Evolutionary conservation across 768 basidiomycete species (phyloP), one percentile per base, ranked within the genome.

Genomic region (Kwoniella botswanensis): DNA sequence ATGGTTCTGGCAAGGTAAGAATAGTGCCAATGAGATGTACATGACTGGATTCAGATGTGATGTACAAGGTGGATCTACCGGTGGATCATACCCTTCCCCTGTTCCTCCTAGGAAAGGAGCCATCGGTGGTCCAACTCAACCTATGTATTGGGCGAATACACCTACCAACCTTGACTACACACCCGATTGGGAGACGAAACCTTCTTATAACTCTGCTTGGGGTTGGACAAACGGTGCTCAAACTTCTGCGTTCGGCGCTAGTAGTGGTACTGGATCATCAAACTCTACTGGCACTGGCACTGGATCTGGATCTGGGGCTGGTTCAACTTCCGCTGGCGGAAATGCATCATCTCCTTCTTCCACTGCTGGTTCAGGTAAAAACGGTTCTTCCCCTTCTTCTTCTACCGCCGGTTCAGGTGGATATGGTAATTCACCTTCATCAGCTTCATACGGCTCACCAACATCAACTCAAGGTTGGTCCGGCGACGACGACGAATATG

Each of bases 1-100:
- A 3, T 80, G 77, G 75, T 70, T 73, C 56, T 73, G 74, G 74
- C 58, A 55, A 53, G 75, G 75, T 13, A 65, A 74, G 26, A 75
- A 75, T 56, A 65, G 62, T 29, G 74, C 71, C 7, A 63, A 60
- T 13, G 75, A 76, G 44, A 74, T 74, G 72, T 76, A 76, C 62
- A 74, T 74, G 73, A 70, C 53, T 54, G 75, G 72, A n/a, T 72
- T 75, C 63, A 55, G 35, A 54, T 75, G 74, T 58, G 60, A 67
- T 55, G 75, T 76, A 5, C 24, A 67, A 24, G 72, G 72, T 35
- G 74, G 74, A 22, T 11, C 29, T 7, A 35, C 44, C 2, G 18
- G 6, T 6, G 22, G 46, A 46, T 55, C 12, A 24, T 66, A 66
- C 26, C 67, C 67, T 10, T 24, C 7, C 4, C 63, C 68, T 11